Percentiles rank a stretch among this genome's conserved stretches.
Conservation (phyloP, 148 eudicot genomes). For the Arctostaphylos glauca region DNA sequence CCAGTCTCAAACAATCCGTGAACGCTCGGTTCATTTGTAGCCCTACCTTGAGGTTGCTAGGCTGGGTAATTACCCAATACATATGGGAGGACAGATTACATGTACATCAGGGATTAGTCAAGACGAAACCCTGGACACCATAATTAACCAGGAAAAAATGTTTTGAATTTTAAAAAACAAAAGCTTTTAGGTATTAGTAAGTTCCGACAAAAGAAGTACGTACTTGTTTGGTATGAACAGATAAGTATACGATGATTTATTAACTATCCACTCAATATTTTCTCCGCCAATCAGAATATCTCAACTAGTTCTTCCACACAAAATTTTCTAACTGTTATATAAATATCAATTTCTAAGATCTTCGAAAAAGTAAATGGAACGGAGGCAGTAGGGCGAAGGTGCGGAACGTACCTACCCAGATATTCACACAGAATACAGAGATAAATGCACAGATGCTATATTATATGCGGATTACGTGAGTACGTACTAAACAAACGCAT, state of each 20-base stretch:
- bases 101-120: not conserved
- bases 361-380: no score
- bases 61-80: not conserved
- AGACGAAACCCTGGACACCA: not conserved
- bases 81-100: not conserved
- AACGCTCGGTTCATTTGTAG: no score
- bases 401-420: not conserved
- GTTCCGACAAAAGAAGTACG: not conserved
- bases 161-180: not conserved
- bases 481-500: not conserved
- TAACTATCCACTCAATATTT: no score
- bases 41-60: not conserved
- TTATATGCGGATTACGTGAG: not conserved
- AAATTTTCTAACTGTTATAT: not conserved
- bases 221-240: not conserved
- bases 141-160: not conserved
- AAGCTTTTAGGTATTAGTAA: not conserved
- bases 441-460: no score
- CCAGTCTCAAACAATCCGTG: no score
- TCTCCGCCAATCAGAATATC: not conserved
- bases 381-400: not conserved
- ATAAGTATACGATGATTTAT: not conserved
- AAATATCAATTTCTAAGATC: no score
- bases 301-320: not conserved
- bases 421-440: no score